phyloP scores from a whole-genome alignment of 257 asterid species.

The Jacaranda mimosifolia region DNA sequence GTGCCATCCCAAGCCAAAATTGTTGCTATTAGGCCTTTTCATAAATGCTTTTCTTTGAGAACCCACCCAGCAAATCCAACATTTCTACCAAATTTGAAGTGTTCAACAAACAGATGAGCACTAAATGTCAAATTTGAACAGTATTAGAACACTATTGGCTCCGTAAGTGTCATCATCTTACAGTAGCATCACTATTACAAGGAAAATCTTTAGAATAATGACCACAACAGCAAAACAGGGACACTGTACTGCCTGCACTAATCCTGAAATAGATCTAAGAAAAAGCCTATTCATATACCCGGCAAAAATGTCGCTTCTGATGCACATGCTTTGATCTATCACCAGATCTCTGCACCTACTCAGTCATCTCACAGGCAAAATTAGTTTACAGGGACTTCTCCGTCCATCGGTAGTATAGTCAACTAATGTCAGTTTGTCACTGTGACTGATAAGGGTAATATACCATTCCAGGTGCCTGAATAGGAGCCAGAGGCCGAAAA shows the following conservation, averaged over 20 bases:
- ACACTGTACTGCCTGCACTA: neutral
- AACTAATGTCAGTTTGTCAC: conserved; percentile 37
- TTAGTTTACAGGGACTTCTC: conserved; percentile 19
- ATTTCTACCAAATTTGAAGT: neutral
- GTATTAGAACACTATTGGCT: conserved; percentile 39
- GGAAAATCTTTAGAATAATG: neutral
- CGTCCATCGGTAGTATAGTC: neutral
- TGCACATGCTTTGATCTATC: neutral
- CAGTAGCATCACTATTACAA: conserved; percentile 30
- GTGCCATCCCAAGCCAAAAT: too few species aligned
- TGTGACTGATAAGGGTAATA: conserved; percentile 70
- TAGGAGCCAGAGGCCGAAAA: conserved; percentile 65
- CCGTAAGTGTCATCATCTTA: conserved; percentile 42
- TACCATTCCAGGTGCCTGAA: conserved; percentile 72
- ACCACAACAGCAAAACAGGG: conserved; percentile 22
- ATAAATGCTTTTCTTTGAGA: too few species aligned
- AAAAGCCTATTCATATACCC: conserved; percentile 35
- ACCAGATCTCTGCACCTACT: conserved; percentile 27
- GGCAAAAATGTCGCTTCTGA: conserved; percentile 18
- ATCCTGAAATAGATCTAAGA: conserved; percentile 1
- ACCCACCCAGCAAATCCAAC: too few species aligned
- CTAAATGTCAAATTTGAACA: conserved; percentile 22
- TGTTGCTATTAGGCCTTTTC: too few species aligned
- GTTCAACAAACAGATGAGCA: neutral
- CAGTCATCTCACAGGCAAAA: conserved; percentile 41